These are phyloP conservation scores for Filobasidium uniguttulatum DNA, from an alignment of 1,284 basidiomycete genomes.

Conservation along the genomic window DNA sequence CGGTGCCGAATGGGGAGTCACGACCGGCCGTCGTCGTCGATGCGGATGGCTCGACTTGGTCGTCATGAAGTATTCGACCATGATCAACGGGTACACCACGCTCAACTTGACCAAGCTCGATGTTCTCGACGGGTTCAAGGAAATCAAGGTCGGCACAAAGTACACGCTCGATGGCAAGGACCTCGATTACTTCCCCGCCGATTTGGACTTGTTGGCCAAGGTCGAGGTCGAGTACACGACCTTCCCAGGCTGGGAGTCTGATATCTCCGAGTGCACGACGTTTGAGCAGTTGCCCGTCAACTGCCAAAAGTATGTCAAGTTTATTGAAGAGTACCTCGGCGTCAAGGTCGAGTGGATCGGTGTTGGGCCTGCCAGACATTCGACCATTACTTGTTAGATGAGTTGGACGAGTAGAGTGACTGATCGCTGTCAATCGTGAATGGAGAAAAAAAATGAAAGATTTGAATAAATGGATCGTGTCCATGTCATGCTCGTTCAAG, in stretches of 20 bases:
- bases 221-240: constrained; percentile 84
- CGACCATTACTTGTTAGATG: constrained; percentile 25
- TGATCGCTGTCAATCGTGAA: too few relatives aligned
- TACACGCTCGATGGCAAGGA: constrained; percentile 69
- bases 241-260: constrained; percentile 79
- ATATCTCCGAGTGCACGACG: constrained; percentile 52
- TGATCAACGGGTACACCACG: constrained; percentile 90
- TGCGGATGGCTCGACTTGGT: constrained; percentile 97
- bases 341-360: constrained; percentile 64
- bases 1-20: constrained; percentile 79
- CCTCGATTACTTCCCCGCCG: constrained; percentile 78
- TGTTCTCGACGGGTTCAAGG: constrained; percentile 67
- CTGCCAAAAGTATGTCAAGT: constrained; percentile 75
- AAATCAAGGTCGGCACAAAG: constrained; percentile 77
- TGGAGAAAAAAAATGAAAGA: background rate
- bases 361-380: constrained; percentile 33
- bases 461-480: background rate
- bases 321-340: constrained; percentile 68
- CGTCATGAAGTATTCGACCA: constrained; percentile 78
- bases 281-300: constrained; percentile 75
- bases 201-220: constrained; percentile 64
- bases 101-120: constrained; percentile 96
- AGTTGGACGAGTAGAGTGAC: background rate
- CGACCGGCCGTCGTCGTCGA: constrained; percentile 79
- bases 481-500: too few relatives aligned